phyloP scores from a whole-genome alignment of 768 basidiomycete species.

The Mycena chlorophos region DNA sequence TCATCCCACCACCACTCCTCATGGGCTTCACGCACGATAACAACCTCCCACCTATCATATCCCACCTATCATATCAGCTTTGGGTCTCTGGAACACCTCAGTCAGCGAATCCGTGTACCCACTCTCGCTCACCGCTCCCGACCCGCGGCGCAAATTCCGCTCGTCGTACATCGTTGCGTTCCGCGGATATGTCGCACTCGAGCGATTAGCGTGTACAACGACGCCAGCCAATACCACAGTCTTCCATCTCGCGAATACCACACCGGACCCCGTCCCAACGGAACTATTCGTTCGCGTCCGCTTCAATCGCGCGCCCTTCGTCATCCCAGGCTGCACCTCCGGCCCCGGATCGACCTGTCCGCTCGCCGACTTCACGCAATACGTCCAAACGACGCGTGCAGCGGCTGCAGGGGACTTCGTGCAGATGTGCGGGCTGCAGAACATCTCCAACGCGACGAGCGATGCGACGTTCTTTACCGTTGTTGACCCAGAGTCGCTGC shows the following conservation, averaged over 20 bases:
- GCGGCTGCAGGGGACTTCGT: conserved; percentile 39
- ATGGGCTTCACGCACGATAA: conserved; percentile 52
- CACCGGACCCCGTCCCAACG: conserved; percentile 7
- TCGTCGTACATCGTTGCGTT: conserved; percentile 42
- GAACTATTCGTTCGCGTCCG: conserved; percentile 37
- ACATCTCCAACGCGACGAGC: conserved; percentile 27
- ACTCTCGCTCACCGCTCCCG: conserved; percentile 33
- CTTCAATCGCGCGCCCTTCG: conserved; percentile 42
- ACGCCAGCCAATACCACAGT: conserved; percentile 3
- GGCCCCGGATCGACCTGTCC: conserved; percentile 44
- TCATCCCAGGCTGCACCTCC: conserved; percentile 39
- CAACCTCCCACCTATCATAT: conserved; percentile 42
- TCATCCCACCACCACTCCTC: conserved; percentile 40
- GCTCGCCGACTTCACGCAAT: conserved; percentile 32
- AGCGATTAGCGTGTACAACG: conserved; percentile 37
- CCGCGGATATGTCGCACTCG: conserved; percentile 42
- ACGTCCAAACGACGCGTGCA: conserved; percentile 30
- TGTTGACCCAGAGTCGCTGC: no score
- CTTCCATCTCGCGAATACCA: conserved; percentile 22
- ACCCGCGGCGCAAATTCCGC: conserved; percentile 37
- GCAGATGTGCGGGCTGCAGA: conserved; percentile 34
- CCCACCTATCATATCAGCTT: no score
- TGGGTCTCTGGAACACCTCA: conserved; percentile 47
- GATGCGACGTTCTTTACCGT: conserved; percentile 28
- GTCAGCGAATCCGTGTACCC: conserved; percentile 31